phyloP scores from a whole-genome alignment of 2,329 filamentous ascomycete genomes.

The Aspergillus flavus region DNA sequence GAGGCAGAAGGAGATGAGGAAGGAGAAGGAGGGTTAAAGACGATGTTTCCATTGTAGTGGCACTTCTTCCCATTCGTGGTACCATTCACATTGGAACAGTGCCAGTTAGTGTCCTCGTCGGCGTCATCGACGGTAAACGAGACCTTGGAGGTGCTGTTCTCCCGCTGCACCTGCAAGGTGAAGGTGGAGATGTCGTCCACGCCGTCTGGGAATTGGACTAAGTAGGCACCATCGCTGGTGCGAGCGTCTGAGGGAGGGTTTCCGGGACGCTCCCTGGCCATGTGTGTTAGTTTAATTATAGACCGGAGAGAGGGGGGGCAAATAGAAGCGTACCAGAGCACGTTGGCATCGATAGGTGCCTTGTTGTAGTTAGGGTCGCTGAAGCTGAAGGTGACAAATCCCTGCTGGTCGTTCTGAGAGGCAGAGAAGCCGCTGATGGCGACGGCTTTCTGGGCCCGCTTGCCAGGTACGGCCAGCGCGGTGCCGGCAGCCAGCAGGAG shows the following conservation, averaged over 20 bases:
- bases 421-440: not conserved
- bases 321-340: not conserved
- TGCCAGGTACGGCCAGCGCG: not conserved
- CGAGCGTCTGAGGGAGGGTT: not conserved
- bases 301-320: not conserved
- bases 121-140: not conserved
- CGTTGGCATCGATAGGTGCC: not conserved
- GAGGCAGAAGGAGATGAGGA: not conserved
- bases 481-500: not conserved
- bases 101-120: not conserved
- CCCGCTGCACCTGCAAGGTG: not conserved
- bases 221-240: not conserved
- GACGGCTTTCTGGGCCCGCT: not conserved
- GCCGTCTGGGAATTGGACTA: not conserved
- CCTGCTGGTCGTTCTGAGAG: not conserved
- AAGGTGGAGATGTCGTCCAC: not conserved
- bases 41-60: not conserved
- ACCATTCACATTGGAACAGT: not conserved
- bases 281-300: not conserved
- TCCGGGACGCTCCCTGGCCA: not conserved
- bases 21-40: not conserved
- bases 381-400: not conserved
- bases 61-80: not conserved
- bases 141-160: not conserved
- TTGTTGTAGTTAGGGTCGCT: not conserved